Evolutionary conservation across 2,329 filamentous ascomycete genomes (phyloP).

Genomic region (Fusarium pseudocircinatum): DNA sequence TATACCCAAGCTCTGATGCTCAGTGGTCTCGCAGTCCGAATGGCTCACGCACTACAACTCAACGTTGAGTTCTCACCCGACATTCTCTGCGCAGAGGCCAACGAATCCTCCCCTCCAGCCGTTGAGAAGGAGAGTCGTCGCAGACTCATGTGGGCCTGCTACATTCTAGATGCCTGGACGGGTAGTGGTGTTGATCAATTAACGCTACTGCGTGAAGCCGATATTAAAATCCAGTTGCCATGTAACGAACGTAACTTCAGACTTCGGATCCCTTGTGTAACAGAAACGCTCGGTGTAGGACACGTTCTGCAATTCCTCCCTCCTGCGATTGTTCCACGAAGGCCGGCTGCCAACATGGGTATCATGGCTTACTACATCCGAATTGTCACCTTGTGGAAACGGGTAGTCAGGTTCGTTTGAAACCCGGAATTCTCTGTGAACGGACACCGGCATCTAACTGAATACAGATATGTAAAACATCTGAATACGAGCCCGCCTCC

Average conservation of each 20-base stretch:
- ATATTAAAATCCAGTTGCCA: slow-evolving; percentile 54
- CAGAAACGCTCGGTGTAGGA: slow-evolving; percentile 53
- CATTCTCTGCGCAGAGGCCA: slow-evolving; percentile 50
- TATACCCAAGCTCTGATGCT: slow-evolving; percentile 54
- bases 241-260: slow-evolving; percentile 54
- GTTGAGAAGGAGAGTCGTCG: slow-evolving; percentile 52
- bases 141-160: slow-evolving; percentile 55
- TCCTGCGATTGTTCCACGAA: slow-evolving; percentile 51
- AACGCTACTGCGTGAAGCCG: slow-evolving; percentile 51
- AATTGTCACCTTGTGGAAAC: slow-evolving; percentile 54
- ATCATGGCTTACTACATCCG: slow-evolving; percentile 57
- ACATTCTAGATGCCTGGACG: slow-evolving; percentile 54
- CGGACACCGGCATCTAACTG: slow-evolving; percentile 8
- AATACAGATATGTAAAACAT: slow-evolving; percentile 53
- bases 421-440: not conserved
- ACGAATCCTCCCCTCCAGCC: slow-evolving; percentile 46
- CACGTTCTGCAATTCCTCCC: slow-evolving; percentile 53
- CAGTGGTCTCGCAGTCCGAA: slow-evolving; percentile 53
- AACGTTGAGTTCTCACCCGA: slow-evolving; percentile 51
- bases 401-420: slow-evolving; percentile 49
- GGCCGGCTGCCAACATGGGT: slow-evolving; percentile 54
- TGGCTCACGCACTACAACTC: slow-evolving; percentile 54
- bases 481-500: slow-evolving; percentile 52
- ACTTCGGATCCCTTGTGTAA: slow-evolving; percentile 53
- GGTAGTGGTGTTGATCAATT: slow-evolving; percentile 53